Conservation (phyloP, 2,329 filamentous ascomycete species). For the Paecilomyces fulvus region DNA sequence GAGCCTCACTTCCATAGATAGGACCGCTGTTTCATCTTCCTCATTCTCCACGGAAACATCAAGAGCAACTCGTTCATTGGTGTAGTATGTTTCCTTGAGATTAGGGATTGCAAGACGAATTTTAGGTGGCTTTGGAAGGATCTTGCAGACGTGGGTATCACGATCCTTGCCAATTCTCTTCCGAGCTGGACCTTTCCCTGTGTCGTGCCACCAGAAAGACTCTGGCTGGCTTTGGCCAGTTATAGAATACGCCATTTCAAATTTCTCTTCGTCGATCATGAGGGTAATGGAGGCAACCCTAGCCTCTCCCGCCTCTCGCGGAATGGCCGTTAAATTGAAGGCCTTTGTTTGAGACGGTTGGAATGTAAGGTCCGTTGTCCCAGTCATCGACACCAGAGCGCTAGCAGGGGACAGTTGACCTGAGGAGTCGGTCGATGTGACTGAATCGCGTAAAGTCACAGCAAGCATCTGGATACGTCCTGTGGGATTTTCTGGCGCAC, state of each 20-base stretch:
- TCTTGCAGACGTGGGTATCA: constrained; percentile 52
- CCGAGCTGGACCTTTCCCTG: constrained; percentile 22
- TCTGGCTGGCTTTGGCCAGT: constrained; percentile 28
- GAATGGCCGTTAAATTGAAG: constrained; percentile 61
- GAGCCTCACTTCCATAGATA: constrained; percentile 61
- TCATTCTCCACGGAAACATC: constrained; percentile 66
- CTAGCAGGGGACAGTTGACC: constrained; percentile 26
- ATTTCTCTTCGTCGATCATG: constrained; percentile 54
- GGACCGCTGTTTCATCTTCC: constrained; percentile 69
- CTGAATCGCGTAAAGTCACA: constrained; percentile 26
- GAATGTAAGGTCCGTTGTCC: constrained; percentile 57
- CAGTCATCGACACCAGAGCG: constrained; percentile 38
- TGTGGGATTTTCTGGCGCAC: constrained; percentile 13
- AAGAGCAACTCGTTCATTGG: constrained; percentile 66
- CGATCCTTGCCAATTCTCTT: constrained; percentile 37
- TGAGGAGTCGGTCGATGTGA: constrained; percentile 16
- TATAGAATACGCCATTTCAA: constrained; percentile 60
- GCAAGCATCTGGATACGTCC: constrained; percentile 20
- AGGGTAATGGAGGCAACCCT: constrained; percentile 57
- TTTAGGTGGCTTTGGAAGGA: constrained; percentile 86
- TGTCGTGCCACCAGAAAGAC: constrained; percentile 37
- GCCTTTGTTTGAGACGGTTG: constrained; percentile 59
- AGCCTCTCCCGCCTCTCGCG: constrained; percentile 75
- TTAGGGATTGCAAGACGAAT: constrained; percentile 64
- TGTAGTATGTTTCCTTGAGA: constrained; percentile 67